Evolutionary conservation across 345 rosid genomes (phyloP).

Genomic region (Rhizophora mangle): DNA sequence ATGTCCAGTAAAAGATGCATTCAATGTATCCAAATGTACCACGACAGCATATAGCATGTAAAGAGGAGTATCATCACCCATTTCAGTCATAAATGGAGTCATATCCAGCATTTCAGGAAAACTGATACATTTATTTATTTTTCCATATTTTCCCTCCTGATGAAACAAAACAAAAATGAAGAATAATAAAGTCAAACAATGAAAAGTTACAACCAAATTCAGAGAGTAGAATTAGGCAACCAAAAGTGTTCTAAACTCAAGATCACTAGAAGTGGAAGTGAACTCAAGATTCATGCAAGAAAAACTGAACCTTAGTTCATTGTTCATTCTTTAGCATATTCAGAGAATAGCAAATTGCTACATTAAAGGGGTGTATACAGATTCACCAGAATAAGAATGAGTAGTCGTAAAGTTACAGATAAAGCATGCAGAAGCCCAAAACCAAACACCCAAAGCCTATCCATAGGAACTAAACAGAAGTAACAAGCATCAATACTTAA

Average conservation of each 20-base stretch:
- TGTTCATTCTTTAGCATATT: too few relatives aligned
- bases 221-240: background rate
- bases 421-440: too few relatives aligned
- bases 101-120: conserved; percentile 85
- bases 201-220: background rate
- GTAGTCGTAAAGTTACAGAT: too few relatives aligned
- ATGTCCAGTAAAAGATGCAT: conserved; percentile 82
- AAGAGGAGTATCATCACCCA: conserved; percentile 67
- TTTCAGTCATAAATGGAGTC: conserved; percentile 74
- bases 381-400: too few relatives aligned
- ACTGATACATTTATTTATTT: conserved; percentile 66
- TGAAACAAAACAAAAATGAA: conserved; percentile 13
- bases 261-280: background rate
- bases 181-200: background rate
- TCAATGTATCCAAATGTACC: conserved; percentile 81
- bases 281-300: background rate
- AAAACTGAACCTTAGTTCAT: too few relatives aligned
- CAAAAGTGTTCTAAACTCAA: background rate
- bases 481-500: too few relatives aligned
- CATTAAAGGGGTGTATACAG: too few relatives aligned
- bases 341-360: background rate
- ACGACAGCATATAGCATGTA: conserved; percentile 72
- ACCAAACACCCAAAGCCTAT: too few relatives aligned
- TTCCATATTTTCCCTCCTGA: conserved; percentile 81
- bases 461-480: too few relatives aligned